Evolutionary conservation across 2,329 filamentous ascomycete genomes (phyloP).

Genomic region (Penicillium oxalicum): DNA sequence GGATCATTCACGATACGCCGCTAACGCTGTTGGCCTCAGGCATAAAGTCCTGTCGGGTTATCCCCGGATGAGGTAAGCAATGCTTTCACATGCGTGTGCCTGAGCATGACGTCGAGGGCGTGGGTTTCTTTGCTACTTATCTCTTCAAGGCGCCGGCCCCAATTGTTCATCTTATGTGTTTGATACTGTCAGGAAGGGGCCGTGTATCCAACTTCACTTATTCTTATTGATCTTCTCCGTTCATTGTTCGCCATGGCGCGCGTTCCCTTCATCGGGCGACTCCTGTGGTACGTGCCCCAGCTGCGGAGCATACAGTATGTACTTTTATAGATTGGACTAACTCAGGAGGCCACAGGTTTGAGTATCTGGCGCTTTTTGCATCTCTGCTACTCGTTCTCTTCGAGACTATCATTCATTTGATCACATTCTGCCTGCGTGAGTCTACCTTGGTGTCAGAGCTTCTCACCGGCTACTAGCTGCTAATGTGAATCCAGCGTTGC

Average conservation of each 20-base stretch:
- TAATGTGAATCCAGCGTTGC: conserved; percentile 53
- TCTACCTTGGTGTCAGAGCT: conserved; percentile 9
- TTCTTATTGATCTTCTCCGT: not conserved
- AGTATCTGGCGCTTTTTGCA: conserved; percentile 79
- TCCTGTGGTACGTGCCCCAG: conserved; percentile 42
- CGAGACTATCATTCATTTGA: conserved; percentile 74
- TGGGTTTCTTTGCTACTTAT: not conserved
- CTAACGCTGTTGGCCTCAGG: conserved; percentile 10
- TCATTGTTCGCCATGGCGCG: conserved; percentile 43
- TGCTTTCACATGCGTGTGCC: conserved; percentile 28
- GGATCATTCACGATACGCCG: conserved; percentile 8
- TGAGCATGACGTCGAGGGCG: conserved; percentile 20
- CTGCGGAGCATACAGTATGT: conserved; percentile 1
- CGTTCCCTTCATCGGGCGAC: conserved; percentile 58
- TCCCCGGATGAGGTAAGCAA: conserved; percentile 32
- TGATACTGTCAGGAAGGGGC: not conserved
- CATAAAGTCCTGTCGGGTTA: not conserved
- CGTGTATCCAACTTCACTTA: conserved; percentile 6
- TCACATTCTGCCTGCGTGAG: conserved; percentile 82
- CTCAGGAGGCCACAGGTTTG: conserved; percentile 49
- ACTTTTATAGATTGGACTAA: conserved; percentile 6
- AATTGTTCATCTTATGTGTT: not conserved
- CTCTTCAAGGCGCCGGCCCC: not conserved
- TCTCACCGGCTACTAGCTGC: conserved; percentile 1
- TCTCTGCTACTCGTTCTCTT: conserved; percentile 78